Conservation (phyloP, 2,329 filamentous ascomycete species). For the Claviceps cyperi region DNA sequence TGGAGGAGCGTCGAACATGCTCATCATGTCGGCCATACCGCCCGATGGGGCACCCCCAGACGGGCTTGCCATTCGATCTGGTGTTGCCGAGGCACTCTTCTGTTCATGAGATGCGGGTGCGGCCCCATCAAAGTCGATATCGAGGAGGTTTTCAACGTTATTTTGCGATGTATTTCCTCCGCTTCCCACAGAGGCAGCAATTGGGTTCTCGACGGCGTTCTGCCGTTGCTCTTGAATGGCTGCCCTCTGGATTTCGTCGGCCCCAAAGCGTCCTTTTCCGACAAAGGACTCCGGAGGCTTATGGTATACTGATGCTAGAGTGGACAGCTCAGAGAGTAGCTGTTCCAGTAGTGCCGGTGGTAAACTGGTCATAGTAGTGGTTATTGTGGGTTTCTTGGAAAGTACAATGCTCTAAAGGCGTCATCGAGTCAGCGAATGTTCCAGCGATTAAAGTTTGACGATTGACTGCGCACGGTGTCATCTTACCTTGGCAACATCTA, state of each 20-base stretch:
- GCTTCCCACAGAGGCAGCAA: slow-evolving; percentile 66
- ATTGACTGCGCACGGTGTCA: too few species aligned
- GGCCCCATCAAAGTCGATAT: slow-evolving; percentile 90
- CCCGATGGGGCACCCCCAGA: slow-evolving; percentile 27
- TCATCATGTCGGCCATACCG: slow-evolving; percentile 50
- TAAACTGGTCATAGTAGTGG: slow-evolving; percentile 82
- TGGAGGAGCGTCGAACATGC: slow-evolving; percentile 53
- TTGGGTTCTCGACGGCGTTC: slow-evolving; percentile 84
- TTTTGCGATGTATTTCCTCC: slow-evolving; percentile 41
- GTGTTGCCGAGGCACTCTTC: slow-evolving; percentile 41
- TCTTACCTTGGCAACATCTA: slow-evolving; percentile 69
- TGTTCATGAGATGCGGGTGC: slow-evolving; percentile 74
- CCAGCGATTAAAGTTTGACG: not conserved
- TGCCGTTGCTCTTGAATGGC: slow-evolving; percentile 94
- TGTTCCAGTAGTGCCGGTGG: slow-evolving; percentile 74
- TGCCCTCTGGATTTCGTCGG: slow-evolving; percentile 84
- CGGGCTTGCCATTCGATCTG: slow-evolving; percentile 54
- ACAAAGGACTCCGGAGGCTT: slow-evolving; percentile 97
- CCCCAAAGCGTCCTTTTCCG: slow-evolving; percentile 84
- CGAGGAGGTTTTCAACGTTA: slow-evolving; percentile 88
- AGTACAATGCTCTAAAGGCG: slow-evolving; percentile 61
- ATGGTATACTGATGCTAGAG: slow-evolving; percentile 93
- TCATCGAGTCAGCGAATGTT: not conserved
- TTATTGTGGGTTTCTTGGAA: slow-evolving; percentile 86
- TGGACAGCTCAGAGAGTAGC: slow-evolving; percentile 83